phyloP scores from a whole-genome alignment of 768 basidiomycete genomes.

The Calocera viscosa region DNA sequence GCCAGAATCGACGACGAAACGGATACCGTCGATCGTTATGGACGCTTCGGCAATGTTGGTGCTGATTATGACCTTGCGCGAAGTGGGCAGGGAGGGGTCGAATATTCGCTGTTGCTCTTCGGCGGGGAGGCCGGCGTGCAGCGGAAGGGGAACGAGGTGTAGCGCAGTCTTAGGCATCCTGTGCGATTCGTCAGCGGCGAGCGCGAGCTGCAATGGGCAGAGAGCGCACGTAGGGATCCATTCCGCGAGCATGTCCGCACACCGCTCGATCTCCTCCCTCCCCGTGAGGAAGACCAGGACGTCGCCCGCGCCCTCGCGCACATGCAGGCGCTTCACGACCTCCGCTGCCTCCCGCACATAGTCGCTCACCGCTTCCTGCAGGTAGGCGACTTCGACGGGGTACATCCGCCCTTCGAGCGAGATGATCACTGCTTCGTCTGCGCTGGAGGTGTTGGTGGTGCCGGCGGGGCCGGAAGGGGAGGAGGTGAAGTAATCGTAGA shows the following conservation, averaged over 20 bases:
- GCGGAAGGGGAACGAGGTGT: conserved; percentile 52
- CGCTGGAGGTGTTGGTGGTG: not conserved
- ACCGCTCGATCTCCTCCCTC: conserved; percentile 88
- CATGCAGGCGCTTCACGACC: conserved; percentile 59
- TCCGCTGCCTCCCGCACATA: conserved; percentile 74
- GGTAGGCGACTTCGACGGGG: conserved; percentile 86
- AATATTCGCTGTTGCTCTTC: conserved; percentile 85
- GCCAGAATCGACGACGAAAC: conserved; percentile 86
- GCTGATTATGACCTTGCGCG: conserved; percentile 78
- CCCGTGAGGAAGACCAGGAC: conserved; percentile 91
- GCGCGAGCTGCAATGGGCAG: not conserved
- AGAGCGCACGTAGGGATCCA: conserved; percentile 53
- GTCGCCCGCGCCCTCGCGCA: conserved; percentile 79
- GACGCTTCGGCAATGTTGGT: conserved; percentile 97
- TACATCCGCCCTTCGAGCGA: conserved; percentile 89
- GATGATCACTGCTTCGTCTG: conserved; percentile 67
- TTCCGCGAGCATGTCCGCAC: conserved; percentile 67
- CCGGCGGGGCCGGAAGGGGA: too few relatives aligned
- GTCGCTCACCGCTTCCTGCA: conserved; percentile 62
- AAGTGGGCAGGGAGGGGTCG: conserved; percentile 56
- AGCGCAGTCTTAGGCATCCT: conserved; percentile 37
- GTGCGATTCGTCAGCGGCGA: conserved; percentile 34
- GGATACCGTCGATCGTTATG: conserved; percentile 91
- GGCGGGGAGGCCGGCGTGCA: conserved; percentile 80
- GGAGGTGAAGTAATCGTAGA: conserved; percentile 77